Evolutionary conservation across 352 stramenopile genomes (phyloP), one percentile per base, ranked within the genome.

Genomic region (Phytophthora chlamydospora): DNA sequence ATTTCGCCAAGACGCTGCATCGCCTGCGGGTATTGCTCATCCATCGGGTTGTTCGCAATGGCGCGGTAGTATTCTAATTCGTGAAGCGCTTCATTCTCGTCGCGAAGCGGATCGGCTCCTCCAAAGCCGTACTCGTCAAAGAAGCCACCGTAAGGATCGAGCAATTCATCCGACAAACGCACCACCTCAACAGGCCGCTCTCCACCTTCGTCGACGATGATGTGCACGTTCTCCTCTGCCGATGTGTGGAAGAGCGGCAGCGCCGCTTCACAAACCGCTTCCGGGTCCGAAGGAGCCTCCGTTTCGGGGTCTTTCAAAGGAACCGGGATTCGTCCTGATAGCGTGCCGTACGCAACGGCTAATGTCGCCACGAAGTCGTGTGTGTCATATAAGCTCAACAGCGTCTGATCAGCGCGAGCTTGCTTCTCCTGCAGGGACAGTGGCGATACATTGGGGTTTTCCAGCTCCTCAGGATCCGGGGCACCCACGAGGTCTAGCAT

Each of bases 1-100:
- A 85, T 78, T 63, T 91, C 83, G 7, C 77, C 85, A 10, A 94
- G 75, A 24, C 73, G 72, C 24, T 90, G 73, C 13, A 85, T 83
- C 2, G 85, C 85, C 40, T 80, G 71, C 9, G 72, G 57, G 56
- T 74, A 90, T 51, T 83, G 69, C 7, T 88, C 76, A 41, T 91
- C 79, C 45, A 78, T 75, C 0, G 80, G 81, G 34, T 90, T 87
- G 16, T 62, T 74, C 1, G 83, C 83, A 32, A 91, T 65, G 14
- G 67, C 64, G 6, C 77, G 80, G 21, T 89, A 88, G 63, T 90
- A 89, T 38, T 90, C 77, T 12, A 91, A 70, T 6, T 73, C 71
- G 14, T 90, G 72, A 19, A 76, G 48, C 1, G 79, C 75, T 43
- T 88, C 69, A 14, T 75, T 76, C 19, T 79, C 66, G 7, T 76